A percentile compares a stretch with the other conserved stretches of the same genome.
Evolutionary conservation across 2,329 filamentous ascomycete genomes (phyloP).

Genomic region (Fusarium drepaniforme): DNA sequence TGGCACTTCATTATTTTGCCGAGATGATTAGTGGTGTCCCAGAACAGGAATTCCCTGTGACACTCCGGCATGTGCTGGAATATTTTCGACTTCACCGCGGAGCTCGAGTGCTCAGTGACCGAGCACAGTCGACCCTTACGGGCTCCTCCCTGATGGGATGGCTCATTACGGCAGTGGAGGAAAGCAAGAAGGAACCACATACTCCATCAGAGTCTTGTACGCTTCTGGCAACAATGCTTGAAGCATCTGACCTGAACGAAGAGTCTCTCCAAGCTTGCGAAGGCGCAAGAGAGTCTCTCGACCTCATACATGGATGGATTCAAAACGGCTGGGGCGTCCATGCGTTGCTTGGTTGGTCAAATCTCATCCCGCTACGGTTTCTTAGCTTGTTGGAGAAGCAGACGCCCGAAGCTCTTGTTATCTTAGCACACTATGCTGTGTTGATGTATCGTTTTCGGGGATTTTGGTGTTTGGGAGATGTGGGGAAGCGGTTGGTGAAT

Average conservation of each 20-base stretch:
- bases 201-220: rapidly evolving
- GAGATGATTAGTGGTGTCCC: constrained; percentile 1
- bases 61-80: neutral
- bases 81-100: constrained; percentile 25
- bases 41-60: neutral
- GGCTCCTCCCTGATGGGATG: neutral
- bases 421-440: constrained; percentile 15
- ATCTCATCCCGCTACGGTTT: constrained; percentile 1
- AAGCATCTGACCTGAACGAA: constrained; percentile 5
- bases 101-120: neutral
- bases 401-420: constrained; percentile 21
- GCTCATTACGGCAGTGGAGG: neutral
- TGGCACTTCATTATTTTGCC: constrained; percentile 21
- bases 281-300: neutral
- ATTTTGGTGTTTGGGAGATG: constrained; percentile 5
- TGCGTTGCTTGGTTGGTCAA: constrained; percentile 7
- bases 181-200: neutral
- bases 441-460: constrained; percentile 7
- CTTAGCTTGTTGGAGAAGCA: constrained; percentile 13
- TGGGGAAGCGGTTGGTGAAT: constrained; percentile 8
- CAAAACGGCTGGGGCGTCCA: constrained; percentile 10
- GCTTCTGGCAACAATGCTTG: neutral
- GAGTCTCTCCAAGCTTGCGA: neutral
- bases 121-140: neutral
- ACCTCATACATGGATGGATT: neutral